Conservation (phyloP, 1,284 basidiomycete genomes). For the Chalciporus sp. region DNA sequence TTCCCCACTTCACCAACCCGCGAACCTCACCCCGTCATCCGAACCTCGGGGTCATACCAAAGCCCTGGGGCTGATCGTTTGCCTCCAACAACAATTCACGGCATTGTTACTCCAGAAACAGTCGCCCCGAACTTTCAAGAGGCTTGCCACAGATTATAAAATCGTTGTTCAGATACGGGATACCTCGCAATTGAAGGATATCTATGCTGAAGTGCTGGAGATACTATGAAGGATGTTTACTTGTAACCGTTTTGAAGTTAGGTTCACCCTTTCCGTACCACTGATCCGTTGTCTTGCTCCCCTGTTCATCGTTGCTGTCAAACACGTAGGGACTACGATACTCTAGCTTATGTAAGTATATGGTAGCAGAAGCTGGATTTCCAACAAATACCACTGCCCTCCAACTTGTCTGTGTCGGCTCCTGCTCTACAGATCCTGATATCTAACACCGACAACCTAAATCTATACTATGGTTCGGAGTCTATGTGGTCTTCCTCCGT, state of each 20-base stretch:
- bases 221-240: background rate
- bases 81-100: constrained; percentile 8
- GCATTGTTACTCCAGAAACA: constrained; percentile 10
- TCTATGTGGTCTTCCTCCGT: too few species aligned
- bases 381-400: too few species aligned
- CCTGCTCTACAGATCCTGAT: too few species aligned
- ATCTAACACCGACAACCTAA: too few species aligned
- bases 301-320: too few species aligned
- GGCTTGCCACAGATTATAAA: constrained; percentile 2
- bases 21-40: background rate
- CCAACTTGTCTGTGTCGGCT: too few species aligned
- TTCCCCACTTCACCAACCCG: background rate
- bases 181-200: background rate
- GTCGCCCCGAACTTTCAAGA: background rate
- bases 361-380: too few species aligned
- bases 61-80: constrained; percentile 4
- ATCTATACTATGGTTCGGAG: too few species aligned
- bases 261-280: too few species aligned
- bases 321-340: too few species aligned
- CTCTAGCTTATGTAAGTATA: too few species aligned
- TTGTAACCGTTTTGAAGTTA: background rate
- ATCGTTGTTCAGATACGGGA: constrained; percentile 2
- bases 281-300: too few species aligned
- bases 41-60: background rate
- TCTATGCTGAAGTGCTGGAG: background rate